phyloP scores from a whole-genome alignment of 2,329 filamentous ascomycete species.

The Zarea fungicola region DNA sequence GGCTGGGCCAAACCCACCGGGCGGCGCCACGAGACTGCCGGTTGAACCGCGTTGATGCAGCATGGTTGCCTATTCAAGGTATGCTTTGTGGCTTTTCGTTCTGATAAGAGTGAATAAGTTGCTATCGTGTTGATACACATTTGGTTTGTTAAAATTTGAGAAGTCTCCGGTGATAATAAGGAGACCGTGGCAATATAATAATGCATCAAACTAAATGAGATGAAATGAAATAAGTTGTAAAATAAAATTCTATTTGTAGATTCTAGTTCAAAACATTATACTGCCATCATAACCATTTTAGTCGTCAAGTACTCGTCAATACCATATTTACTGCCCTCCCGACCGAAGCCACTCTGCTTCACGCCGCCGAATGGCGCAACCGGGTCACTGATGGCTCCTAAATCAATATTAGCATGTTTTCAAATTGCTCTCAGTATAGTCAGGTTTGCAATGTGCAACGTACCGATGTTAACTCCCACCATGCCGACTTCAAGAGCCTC shows the following conservation, averaged over 20 bases:
- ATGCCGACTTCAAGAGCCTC: conserved; percentile 58
- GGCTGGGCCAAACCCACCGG: conserved; percentile 5
- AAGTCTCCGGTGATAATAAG: no score
- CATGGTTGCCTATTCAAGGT: no score
- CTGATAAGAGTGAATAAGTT: background rate
- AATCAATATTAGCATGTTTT: conserved; percentile 15
- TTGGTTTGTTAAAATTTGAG: background rate
- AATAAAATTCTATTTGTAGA: background rate
- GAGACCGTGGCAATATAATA: no score
- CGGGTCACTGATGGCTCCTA: conserved; percentile 48
- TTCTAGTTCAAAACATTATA: background rate
- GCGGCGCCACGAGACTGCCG: conserved; percentile 10
- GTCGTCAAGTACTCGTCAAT: conserved; percentile 70
- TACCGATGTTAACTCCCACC: conserved; percentile 52
- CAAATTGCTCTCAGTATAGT: no score
- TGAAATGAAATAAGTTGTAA: no score
- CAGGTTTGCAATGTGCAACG: no score
- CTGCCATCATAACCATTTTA: conserved; percentile 49
- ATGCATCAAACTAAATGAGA: no score
- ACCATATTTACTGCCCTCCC: conserved; percentile 63
- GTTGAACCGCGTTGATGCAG: no score
- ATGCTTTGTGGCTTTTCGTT: no score
- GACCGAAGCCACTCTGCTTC: conserved; percentile 28
- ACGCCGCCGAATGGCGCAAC: conserved; percentile 30
- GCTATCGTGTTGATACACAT: background rate